Evolutionary conservation across 140 eudicot genomes (phyloP), one percentile per base, ranked within the genome.

Genomic region (Oenanthe javanica): DNA sequence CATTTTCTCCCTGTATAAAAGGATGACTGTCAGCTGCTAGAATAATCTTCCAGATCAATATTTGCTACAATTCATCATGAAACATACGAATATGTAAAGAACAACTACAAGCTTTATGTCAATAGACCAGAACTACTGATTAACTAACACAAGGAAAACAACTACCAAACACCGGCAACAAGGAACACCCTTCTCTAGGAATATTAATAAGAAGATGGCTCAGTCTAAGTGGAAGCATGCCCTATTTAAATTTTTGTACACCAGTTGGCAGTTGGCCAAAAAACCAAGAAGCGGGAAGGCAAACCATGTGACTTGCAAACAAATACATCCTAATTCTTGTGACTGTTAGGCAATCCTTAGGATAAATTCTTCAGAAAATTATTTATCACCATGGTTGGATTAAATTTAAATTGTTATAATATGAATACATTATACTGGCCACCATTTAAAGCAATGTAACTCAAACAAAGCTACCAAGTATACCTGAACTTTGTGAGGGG

Each of bases 401-500:
- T 0, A 5, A 31, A 13, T 67, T 2, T 4, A 31, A 31, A 67
- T 67, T 67, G 45, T 4, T 31, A 12, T 4, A 4, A 67, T 12
- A 27, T 27, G 73, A 25, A 3, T 31, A 36, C 42, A 67, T 23
- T 45, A 15, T 19, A 10, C 38, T 47, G n/a, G 4, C 76, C 12
- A 71, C 48, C 18, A 43, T 16, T 14, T 4, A 48, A 66, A 23
- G 55, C 15, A 75, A 74, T 55, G 45, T 52, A 77, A 81, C 27
- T 51, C 27, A 40, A 16, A 2, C 10, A 38, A 38, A 40, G 31
- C 40, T 79, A 45, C 36, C 67, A 66, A 36, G 12, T 36, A 79
- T 86, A 95, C 99, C 99, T 23, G 97, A 89, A 80, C 78, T 83
- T 76, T 90, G 97, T 18, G 94, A 85, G 77, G 98, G 91, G 73